phyloP scores from a whole-genome alignment of 2,329 filamentous ascomycete species.

The Hypoxylon sp. region DNA sequence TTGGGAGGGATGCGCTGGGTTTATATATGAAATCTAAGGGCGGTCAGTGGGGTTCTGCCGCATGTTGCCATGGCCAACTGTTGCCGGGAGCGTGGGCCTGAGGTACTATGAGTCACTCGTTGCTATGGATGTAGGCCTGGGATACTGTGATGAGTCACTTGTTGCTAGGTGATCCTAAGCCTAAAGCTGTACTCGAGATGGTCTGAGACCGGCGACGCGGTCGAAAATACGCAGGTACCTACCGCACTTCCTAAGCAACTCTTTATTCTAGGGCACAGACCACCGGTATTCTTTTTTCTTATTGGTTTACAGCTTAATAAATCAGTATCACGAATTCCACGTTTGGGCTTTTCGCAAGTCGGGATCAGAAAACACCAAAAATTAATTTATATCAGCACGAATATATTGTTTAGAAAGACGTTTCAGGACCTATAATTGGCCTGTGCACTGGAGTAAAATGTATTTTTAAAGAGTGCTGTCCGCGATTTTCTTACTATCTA shows the following conservation, averaged over 20 bases:
- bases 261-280: too few relatives aligned
- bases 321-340: too few relatives aligned
- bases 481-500: not conserved
- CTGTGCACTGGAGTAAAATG: too few relatives aligned
- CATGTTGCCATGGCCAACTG: not conserved
- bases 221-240: not conserved
- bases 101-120: not conserved
- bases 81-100: not conserved
- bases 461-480: too few relatives aligned
- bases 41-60: conserved; percentile 1
- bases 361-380: too few relatives aligned
- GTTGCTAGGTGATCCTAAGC: not conserved
- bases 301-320: too few relatives aligned
- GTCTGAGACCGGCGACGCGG: not conserved
- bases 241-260: not conserved
- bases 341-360: too few relatives aligned
- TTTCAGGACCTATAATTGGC: too few relatives aligned
- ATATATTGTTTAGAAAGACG: too few relatives aligned
- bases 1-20: not conserved
- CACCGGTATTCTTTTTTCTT: too few relatives aligned
- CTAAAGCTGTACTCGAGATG: not conserved
- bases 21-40: not conserved
- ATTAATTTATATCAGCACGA: too few relatives aligned
- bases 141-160: not conserved
- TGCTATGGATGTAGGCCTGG: not conserved